These are phyloP conservation scores for Misopates orontium DNA, from an alignment of 257 asterid species.

Conservation along the genomic window DNA sequence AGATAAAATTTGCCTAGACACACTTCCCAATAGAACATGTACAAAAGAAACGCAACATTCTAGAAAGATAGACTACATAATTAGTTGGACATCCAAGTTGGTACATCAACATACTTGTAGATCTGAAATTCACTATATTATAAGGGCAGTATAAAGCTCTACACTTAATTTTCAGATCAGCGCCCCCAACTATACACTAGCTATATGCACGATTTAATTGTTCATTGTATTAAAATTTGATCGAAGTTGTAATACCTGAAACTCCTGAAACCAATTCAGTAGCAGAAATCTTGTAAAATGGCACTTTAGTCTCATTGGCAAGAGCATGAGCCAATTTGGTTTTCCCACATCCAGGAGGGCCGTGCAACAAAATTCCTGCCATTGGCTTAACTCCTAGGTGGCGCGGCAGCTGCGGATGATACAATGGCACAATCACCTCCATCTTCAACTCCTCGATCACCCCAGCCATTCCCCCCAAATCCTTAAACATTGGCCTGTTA, in stretches of 20 bases:
- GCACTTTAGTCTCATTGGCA: conserved; percentile 85
- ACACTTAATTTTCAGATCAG: too few relatives aligned
- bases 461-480: conserved; percentile 78
- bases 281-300: conserved; percentile 82
- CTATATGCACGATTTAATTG: too few relatives aligned
- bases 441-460: conserved; percentile 68
- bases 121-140: too few relatives aligned
- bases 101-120: too few relatives aligned
- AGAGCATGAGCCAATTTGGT: conserved; percentile 91
- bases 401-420: conserved; percentile 55
- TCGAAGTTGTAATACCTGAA: conserved; percentile 50
- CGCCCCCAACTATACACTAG: too few relatives aligned
- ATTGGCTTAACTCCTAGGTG: conserved; percentile 71
- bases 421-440: conserved; percentile 76
- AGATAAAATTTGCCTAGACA: too few relatives aligned
- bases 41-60: too few relatives aligned
- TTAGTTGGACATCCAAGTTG: too few relatives aligned
- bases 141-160: too few relatives aligned
- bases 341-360: conserved; percentile 99
- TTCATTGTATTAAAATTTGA: neutral
- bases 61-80: too few relatives aligned
- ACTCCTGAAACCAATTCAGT: conserved; percentile 92
- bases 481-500: conserved; percentile 65
- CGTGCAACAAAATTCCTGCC: conserved; percentile 77
- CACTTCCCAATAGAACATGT: too few relatives aligned